Base-by-base conservation (phyloP, 2,329 filamentous ascomycete species). In the Epicoccum sorghinum region DNA sequence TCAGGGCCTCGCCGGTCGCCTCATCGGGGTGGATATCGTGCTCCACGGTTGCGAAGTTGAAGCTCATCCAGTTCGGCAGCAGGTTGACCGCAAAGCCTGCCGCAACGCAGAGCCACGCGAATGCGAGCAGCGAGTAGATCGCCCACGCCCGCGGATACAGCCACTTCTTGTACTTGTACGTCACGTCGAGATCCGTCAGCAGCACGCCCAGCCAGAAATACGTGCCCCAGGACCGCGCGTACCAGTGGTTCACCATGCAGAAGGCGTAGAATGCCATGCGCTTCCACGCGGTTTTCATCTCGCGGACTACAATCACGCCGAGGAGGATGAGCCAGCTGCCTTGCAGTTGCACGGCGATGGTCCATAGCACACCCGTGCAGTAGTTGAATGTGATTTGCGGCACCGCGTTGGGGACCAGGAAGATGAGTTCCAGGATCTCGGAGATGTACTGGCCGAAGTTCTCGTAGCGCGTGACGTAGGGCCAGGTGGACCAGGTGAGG, bases 291-390 rank as follows among this genome's bases (percentile, higher is more conserved):
- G 66, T 77, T 58, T 77, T 78, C 64, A 79, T 74, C 47, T 80
- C 77, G 33, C 71, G 72, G 29, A 81, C 70, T 22, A 81, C 66
- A 25, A 81, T 71, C 4, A 72, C 70, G 22, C 71, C 78, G 8
- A 78, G 63, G 2, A 81, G 63, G 3, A 77, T 72, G n/a, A 76
- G 66, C 74, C 79, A 81, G 2, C 78, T 72, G 33, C 76, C 78
- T 59, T 81, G 79, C 1, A 81, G 69, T 57, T 80, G 78, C 0
- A 81, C 78, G 0, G 79, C 78, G 29, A 81, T 79, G 3, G 78
- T 80, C 79, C 79, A 81, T 1, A 81, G 69, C 4, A 81, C 78
- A 64, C 79, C 78, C 0, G 79, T 79, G 54, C 79, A 80, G 66
- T 79, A 81, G 58, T 81, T 76, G 62, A 74, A 75, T 7, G 77